These are phyloP conservation scores for Cicer yamashitae DNA, from an alignment of 306 rosid species.

Conservation along the genomic window DNA sequence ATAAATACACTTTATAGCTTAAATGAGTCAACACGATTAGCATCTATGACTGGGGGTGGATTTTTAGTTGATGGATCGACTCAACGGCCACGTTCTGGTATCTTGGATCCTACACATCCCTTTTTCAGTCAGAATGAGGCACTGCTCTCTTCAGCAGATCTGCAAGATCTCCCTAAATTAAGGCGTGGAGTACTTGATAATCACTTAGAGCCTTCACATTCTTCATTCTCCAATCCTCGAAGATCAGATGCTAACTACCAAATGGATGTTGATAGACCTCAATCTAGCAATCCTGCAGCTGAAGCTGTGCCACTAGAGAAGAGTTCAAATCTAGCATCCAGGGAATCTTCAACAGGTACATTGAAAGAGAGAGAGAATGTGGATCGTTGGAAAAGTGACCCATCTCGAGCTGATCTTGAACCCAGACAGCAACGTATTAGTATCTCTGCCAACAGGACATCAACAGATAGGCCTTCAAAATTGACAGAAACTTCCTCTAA, in stretches of 20 bases:
- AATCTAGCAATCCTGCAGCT: conserved; percentile 60
- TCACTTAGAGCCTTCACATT: conserved; percentile 75
- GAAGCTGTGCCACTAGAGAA: conserved; percentile 66
- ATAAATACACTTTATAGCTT: conserved; percentile 96
- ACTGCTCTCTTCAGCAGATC: conserved; percentile 61
- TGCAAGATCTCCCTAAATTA: conserved; percentile 63
- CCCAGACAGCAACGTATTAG: conserved; percentile 67
- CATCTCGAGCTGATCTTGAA: conserved; percentile 70
- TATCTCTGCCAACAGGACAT: conserved; percentile 66
- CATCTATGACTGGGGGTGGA: conserved; percentile 87
- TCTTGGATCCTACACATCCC: conserved; percentile 72
- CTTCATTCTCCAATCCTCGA: conserved; percentile 84
- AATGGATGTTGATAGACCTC: conserved; percentile 71
- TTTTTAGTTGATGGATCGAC: conserved; percentile 71
- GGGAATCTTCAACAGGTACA: conserved; percentile 60
- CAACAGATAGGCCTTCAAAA: conserved; percentile 79
- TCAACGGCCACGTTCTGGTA: conserved; percentile 85
- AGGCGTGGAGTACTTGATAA: conserved; percentile 77
- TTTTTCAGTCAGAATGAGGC: conserved; percentile 68
- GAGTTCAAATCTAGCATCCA: conserved; percentile 51
- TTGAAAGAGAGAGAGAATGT: conserved; percentile 66
- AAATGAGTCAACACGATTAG: conserved; percentile 94
- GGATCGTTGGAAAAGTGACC: conserved; percentile 74
- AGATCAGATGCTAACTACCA: conserved; percentile 73
- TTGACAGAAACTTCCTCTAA: conserved; percentile 68